Evolutionary conservation across 305 asterid species (phyloP).

Genomic region (Fraxinus sp.): DNA sequence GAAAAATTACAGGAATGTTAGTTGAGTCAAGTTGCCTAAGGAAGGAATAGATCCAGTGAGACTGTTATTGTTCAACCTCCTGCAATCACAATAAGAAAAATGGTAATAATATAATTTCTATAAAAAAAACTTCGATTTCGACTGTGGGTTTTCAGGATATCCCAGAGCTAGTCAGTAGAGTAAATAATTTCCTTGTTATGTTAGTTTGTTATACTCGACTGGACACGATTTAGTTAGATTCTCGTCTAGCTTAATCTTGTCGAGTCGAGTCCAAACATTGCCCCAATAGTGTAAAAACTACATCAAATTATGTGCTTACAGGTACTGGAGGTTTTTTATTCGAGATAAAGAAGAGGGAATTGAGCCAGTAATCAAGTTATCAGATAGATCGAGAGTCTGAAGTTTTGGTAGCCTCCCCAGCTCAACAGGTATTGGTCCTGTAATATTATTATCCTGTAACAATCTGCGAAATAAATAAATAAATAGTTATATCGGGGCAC

Average conservation of each 20-base stretch:
- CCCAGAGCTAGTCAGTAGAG: not conserved
- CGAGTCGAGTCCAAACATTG: not conserved
- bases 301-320: slow-evolving; percentile 45
- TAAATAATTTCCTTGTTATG: not conserved
- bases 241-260: not conserved
- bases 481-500: not conserved
- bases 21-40: slow-evolving; percentile 72
- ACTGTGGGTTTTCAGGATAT: not conserved
- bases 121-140: not conserved
- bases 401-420: slow-evolving; percentile 38
- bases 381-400: slow-evolving; percentile 41
- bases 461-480: slow-evolving; percentile 12
- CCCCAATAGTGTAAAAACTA: not conserved
- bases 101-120: not conserved
- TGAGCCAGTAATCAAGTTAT: slow-evolving; percentile 37
- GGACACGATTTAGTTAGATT: not conserved
- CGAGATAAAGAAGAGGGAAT: slow-evolving; percentile 41
- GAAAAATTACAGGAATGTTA: slow-evolving; percentile 65
- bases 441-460: slow-evolving; percentile 40
- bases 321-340: slow-evolving; percentile 47
- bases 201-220: not conserved
- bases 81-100: slow-evolving; percentile 27
- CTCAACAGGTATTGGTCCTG: slow-evolving; percentile 43
- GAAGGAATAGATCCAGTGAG: slow-evolving; percentile 71
- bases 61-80: slow-evolving; percentile 86